These are phyloP conservation scores for Flaveria robusta DNA, from an alignment of 129 eudicot genomes.

Conservation along the genomic window DNA sequence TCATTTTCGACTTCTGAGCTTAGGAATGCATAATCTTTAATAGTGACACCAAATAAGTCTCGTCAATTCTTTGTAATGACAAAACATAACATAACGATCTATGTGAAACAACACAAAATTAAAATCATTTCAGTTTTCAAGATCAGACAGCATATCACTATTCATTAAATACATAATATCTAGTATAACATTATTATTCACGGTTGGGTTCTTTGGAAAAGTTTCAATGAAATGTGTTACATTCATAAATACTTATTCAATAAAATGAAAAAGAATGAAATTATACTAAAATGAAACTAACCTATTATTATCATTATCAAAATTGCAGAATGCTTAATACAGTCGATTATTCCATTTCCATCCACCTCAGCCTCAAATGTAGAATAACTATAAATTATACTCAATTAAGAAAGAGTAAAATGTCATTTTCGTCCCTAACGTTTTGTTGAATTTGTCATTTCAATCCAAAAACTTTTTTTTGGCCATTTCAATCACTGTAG, in stretches of 20 bases:
- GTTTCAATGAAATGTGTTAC: background rate
- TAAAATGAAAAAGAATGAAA: background rate
- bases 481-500: too few relatives aligned
- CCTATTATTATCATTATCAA: slow-evolving; percentile 55
- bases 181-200: background rate
- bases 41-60: slow-evolving; percentile 6
- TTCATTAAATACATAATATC: background rate
- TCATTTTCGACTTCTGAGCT: background rate
- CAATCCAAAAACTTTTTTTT: too few relatives aligned
- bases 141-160: background rate
- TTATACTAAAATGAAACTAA: slow-evolving; percentile 20
- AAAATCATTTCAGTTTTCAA: slow-evolving; percentile 14
- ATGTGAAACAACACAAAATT: background rate
- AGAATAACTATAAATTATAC: background rate
- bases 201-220: background rate
- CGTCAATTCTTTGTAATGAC: background rate
- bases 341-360: slow-evolving; percentile 55
- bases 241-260: background rate
- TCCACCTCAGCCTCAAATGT: slow-evolving; percentile 52
- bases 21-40: background rate
- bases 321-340: slow-evolving; percentile 51
- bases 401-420: background rate
- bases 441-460: too few relatives aligned
- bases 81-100: background rate
- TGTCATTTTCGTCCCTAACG: too few relatives aligned